Percentiles rank a stretch among this genome's conserved stretches.
phyloP scores from a whole-genome alignment of 805 yeast genomes.

The Zygoascus bituminiphila region DNA sequence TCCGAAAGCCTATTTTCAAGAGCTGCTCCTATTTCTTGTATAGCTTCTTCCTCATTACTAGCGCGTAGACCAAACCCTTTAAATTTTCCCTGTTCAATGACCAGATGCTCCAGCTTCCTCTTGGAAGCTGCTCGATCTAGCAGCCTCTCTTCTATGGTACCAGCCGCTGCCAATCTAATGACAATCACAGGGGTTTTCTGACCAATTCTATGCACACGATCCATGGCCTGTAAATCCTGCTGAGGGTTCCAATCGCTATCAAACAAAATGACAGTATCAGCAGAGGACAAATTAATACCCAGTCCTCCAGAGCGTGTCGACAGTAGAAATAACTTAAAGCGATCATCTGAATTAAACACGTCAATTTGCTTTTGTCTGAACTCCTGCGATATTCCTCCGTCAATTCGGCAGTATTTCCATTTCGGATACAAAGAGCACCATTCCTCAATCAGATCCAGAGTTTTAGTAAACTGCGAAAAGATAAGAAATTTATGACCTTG shows the following conservation, averaged over 20 bases:
- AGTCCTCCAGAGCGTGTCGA: constrained; percentile 94
- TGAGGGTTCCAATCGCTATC: constrained; percentile 98
- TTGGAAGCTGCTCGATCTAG: constrained; percentile 74
- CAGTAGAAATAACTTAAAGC: constrained; percentile 51
- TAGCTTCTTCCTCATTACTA: constrained; percentile 1
- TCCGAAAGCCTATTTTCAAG: constrained; percentile 1
- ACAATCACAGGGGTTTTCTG: constrained; percentile 77
- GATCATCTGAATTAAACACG: constrained; percentile 35
- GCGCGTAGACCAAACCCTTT: constrained; percentile 20
- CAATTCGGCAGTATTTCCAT: constrained; percentile 51
- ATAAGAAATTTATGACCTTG: constrained; percentile 63
- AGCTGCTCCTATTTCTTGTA: constrained; percentile 1
- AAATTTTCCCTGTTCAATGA: constrained; percentile 53
- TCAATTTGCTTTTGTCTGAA: constrained; percentile 59
- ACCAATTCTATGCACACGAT: constrained; percentile 89
- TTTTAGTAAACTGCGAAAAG: constrained; percentile 78
- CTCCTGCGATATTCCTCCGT: constrained; percentile 62
- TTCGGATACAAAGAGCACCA: constrained; percentile 46
- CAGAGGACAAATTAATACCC: constrained; percentile 77
- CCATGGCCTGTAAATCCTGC: constrained; percentile 94
- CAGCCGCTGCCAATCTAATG: constrained; percentile 64
- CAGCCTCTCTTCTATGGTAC: constrained; percentile 78
- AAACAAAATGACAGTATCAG: constrained; percentile 83
- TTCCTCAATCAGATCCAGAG: constrained; percentile 75
- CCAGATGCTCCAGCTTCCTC: constrained; percentile 66